phyloP scores from a whole-genome alignment of 768 basidiomycete species.

The Boletus bicolor region DNA sequence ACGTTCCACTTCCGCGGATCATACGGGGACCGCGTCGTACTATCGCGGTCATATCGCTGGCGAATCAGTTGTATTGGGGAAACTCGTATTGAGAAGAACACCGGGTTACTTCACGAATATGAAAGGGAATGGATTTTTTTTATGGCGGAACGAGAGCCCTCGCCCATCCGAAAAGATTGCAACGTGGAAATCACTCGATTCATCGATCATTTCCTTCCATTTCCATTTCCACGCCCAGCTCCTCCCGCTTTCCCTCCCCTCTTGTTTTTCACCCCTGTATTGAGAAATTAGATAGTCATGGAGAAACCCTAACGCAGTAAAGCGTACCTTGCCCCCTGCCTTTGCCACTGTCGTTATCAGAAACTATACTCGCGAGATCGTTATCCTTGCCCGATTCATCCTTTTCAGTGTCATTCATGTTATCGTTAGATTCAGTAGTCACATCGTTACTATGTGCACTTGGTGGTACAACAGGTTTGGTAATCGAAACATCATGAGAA shows the following conservation, averaged over 20 bases:
- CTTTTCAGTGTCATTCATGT: conserved; percentile 25
- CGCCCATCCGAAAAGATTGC: conserved; percentile 1
- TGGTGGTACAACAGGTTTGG: conserved; percentile 28
- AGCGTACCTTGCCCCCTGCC: conserved; percentile 14
- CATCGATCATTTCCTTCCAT: not conserved
- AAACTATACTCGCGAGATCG: conserved; percentile 9
- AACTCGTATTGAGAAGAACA: conserved; percentile 11
- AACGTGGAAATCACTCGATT: not conserved
- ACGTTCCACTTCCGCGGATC: conserved; percentile 13
- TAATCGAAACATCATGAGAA: conserved; percentile 16
- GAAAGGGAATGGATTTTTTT: not conserved
- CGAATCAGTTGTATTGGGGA: conserved; percentile 6
- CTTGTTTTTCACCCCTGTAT: not conserved
- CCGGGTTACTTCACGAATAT: conserved; percentile 16
- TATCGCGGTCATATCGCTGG: conserved; percentile 12
- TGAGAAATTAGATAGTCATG: conserved; percentile 7
- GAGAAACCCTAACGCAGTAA: not conserved
- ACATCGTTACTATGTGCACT: conserved; percentile 25
- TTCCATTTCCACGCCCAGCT: not conserved
- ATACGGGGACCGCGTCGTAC: not conserved
- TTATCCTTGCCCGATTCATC: conserved; percentile 27
- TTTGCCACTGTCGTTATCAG: conserved; percentile 22
- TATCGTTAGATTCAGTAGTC: conserved; percentile 19
- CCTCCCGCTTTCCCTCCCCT: not conserved
- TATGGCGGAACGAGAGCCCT: not conserved